Evolutionary conservation across 2,329 filamentous ascomycete species (phyloP).

Genomic region (Pestalotiopsis sp.): DNA sequence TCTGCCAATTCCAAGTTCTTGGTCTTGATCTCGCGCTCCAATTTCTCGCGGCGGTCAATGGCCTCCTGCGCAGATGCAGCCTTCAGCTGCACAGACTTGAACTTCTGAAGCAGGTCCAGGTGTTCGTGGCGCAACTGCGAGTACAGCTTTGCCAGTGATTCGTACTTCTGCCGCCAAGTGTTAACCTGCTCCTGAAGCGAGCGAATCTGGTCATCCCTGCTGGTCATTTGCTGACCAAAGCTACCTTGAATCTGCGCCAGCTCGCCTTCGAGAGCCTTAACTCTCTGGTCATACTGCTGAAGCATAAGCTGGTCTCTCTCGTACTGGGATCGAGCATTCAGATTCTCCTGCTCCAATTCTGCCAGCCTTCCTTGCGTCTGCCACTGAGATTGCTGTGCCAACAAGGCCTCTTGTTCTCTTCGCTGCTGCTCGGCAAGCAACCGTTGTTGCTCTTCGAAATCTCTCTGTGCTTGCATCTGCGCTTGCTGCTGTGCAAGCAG

Average conservation of each 20-base stretch:
- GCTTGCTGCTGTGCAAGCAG: slow-evolving; percentile 81
- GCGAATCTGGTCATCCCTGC: slow-evolving; percentile 92
- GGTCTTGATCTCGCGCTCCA: slow-evolving; percentile 97
- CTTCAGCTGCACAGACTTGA: slow-evolving; percentile 94
- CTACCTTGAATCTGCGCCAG: slow-evolving; percentile 80
- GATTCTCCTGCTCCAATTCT: slow-evolving; percentile 91
- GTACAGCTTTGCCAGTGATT: slow-evolving; percentile 94
- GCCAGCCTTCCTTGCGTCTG: slow-evolving; percentile 96
- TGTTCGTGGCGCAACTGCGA: slow-evolving; percentile 95
- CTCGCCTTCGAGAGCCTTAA: slow-evolving; percentile 90
- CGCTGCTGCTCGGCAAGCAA: slow-evolving; percentile 85
- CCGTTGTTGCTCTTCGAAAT: slow-evolving; percentile 97
- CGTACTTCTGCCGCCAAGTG: slow-evolving; percentile 96
- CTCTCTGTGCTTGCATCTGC: slow-evolving; percentile 81
- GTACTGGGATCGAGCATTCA: slow-evolving; percentile 92
- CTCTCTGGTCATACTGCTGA: slow-evolving; percentile 92
- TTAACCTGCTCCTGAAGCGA: slow-evolving; percentile 96
- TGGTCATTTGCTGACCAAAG: slow-evolving; percentile 80
- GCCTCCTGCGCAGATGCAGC: slow-evolving; percentile 96
- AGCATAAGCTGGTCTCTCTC: slow-evolving; percentile 97
- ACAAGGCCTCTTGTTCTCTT: slow-evolving; percentile 84
- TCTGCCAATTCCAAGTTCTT: slow-evolving; percentile 99
- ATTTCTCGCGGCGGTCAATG: slow-evolving; percentile 89
- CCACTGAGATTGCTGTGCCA: slow-evolving; percentile 86
- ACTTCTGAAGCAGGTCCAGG: slow-evolving; percentile 91